phyloP scores from a whole-genome alignment of 2,329 filamentous ascomycete genomes.

The Scolecobasidium constrictum region DNA sequence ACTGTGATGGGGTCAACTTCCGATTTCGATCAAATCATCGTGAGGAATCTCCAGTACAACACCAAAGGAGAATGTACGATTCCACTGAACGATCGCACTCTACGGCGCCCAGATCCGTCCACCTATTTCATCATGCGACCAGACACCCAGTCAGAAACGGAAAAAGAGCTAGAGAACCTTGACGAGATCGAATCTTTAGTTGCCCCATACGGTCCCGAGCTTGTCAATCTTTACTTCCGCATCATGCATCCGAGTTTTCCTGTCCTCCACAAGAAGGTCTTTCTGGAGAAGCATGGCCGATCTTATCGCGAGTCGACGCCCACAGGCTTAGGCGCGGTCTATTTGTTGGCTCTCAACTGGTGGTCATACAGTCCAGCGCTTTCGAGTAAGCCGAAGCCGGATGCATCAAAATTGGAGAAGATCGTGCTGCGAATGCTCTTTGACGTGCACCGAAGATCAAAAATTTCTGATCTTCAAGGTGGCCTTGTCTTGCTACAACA shows the following conservation, averaged over 20 bases:
- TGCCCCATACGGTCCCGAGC: conserved; percentile 55
- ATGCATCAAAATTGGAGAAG: conserved; percentile 21
- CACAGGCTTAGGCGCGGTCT: conserved; percentile 45
- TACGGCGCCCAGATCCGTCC: conserved; percentile 17
- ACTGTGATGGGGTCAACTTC: conserved; percentile 19
- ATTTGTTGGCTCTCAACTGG: conserved; percentile 50
- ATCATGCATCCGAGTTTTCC: conserved; percentile 50
- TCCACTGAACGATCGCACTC: no score
- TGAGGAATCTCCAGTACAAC: conserved; percentile 14
- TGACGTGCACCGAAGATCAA: conserved; percentile 25
- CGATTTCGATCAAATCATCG: conserved; percentile 19
- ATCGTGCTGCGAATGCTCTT: conserved; percentile 25
- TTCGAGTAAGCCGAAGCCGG: conserved; percentile 32
- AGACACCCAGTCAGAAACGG: conserved; percentile 13
- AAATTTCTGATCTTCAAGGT: conserved; percentile 30
- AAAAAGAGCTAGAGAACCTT: conserved; percentile 7
- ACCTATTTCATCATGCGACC: conserved; percentile 17
- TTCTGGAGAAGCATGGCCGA: conserved; percentile 48
- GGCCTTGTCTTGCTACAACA: conserved; percentile 26
- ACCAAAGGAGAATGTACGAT: conserved; percentile 10
- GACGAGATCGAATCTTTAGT: conserved; percentile 39
- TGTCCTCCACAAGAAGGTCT: conserved; percentile 49
- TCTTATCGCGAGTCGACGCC: conserved; percentile 46
- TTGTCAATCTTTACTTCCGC: conserved; percentile 65
- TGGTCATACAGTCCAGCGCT: conserved; percentile 48